Base-by-base conservation (phyloP, 768 basidiomycete species). In the Daedaleopsis nitida region DNA sequence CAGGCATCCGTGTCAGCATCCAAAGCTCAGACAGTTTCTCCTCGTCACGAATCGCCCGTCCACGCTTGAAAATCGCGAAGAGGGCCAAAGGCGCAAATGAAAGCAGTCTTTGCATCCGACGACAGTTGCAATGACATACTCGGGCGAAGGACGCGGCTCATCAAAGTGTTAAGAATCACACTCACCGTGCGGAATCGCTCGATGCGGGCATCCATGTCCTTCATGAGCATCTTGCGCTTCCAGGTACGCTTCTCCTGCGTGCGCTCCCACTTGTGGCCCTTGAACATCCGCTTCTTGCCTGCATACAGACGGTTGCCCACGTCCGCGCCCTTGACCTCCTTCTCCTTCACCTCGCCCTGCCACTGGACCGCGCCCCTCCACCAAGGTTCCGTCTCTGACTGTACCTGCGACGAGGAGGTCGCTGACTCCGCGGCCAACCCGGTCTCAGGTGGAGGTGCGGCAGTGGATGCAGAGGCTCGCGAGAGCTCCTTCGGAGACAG, bases 181-280 rank as follows among this genome's bases (percentile, higher is more conserved):
- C 74, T 63, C 65, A 85, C 91, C 72, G 75, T 75, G 73, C 87
- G 89, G 82, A 85, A 92, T 55, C 80, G 81, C 61, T 73, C 74
- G 64, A 92, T 79, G 63, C 90, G 83, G 65, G 82, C 80, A 39
- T 78, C 72, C 91, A 92, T 92, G 70, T 86, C 83, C 67, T 84
- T 81, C 80, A 92, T 75, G 58, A 90, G 76, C 52, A 86, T 79
- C 57, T 75, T 75, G 64, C 77, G 83, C 69, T 79, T 82, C 68
- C 74, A 75, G 58, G 75, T 72, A 65, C 77, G 77, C 69, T 78
- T 77, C 58, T 76, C 79, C 65, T 77, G 79, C 65, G 76, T 70
- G 38, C 89, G 83, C 76, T 94, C 88, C 88, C 89, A 92, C 67
- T 83, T 89, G 80, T 94, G 92, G n/a, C 92, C 92, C 80, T 94